Evolutionary conservation across 2,329 filamentous ascomycete genomes (phyloP).

Genomic region (Curvularia verruculosa): DNA sequence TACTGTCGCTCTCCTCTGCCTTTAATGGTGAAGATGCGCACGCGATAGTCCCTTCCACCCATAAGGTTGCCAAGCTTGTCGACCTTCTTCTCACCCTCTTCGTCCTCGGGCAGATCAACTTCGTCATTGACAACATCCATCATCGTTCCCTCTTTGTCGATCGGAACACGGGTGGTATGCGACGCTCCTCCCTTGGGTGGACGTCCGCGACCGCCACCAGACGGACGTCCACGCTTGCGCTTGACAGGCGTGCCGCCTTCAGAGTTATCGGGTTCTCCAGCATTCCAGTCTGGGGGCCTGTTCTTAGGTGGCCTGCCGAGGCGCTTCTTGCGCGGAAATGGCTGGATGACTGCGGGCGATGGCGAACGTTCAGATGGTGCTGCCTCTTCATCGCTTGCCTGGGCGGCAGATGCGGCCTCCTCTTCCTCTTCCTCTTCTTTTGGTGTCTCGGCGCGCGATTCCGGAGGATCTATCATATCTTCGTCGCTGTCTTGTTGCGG

Average conservation of each 20-base stretch:
- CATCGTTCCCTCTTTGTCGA: conserved; percentile 92
- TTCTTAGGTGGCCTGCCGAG: conserved; percentile 89
- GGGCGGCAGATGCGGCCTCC: conserved; percentile 57
- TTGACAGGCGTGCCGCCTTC: conserved; percentile 57
- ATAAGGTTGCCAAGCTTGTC: conserved; percentile 84
- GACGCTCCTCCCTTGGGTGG: conserved; percentile 72
- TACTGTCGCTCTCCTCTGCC: conserved; percentile 86
- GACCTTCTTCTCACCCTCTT: conserved; percentile 90
- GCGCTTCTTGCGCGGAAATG: conserved; percentile 72
- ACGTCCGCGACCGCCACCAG: conserved; percentile 70
- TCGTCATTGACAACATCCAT: conserved; percentile 92
- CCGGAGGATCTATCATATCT: conserved; percentile 44
- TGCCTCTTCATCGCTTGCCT: conserved; percentile 47
- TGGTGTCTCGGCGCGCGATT: conserved; percentile 46
- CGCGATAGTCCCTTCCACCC: conserved; percentile 88
- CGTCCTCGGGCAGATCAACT: conserved; percentile 83
- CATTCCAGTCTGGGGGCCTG: conserved; percentile 75
- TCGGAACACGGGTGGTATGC: conserved; percentile 80
- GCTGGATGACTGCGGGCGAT: conserved; percentile 57
- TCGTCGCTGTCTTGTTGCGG: conserved; percentile 46
- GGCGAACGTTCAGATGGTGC: conserved; percentile 54
- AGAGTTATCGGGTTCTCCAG: conserved; percentile 58
- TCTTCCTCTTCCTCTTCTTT: conserved; percentile 59
- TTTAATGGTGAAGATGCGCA: conserved; percentile 89
- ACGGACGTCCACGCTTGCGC: conserved; percentile 57